A percentile compares a stretch with the other conserved stretches of the same genome.
These are phyloP conservation scores for Vigna trinervia DNA, from an alignment of 306 rosid genomes.

Conservation along the genomic window DNA sequence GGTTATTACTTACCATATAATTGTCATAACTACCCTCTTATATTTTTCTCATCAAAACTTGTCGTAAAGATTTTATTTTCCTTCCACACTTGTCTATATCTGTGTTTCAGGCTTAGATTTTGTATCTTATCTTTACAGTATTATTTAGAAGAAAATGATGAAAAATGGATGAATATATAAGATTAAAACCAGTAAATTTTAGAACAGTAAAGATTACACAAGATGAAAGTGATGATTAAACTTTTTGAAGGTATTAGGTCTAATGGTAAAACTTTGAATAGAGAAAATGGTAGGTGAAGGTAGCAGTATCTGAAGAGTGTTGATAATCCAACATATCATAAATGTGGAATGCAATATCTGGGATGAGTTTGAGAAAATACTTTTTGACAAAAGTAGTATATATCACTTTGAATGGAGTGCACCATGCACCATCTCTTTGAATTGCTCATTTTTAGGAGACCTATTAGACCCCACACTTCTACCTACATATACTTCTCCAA, in stretches of 20 bases:
- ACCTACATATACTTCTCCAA: slow-evolving; percentile 17
- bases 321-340: slow-evolving; percentile 1
- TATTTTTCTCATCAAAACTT: neutral
- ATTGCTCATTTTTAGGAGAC: slow-evolving; percentile 21
- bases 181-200: too few relatives aligned
- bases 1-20: slow-evolving; percentile 2
- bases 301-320: neutral
- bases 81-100: neutral
- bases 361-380: slow-evolving; percentile 28
- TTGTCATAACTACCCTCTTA: neutral
- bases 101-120: too few relatives aligned
- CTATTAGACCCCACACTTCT: slow-evolving; percentile 35
- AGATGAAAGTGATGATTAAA: too few relatives aligned
- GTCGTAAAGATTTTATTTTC: neutral
- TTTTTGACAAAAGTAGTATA: slow-evolving; percentile 26
- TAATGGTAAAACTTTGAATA: neutral
- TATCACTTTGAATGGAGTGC: slow-evolving; percentile 36
- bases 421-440: slow-evolving; percentile 26
- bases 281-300: neutral
- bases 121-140: too few relatives aligned
- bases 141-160: neutral
- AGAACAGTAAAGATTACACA: too few relatives aligned
- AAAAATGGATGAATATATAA: too few relatives aligned
- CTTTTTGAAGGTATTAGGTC: neutral
- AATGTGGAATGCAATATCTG: slow-evolving; percentile 8